phyloP scores from a whole-genome alignment of 345 rosid genomes.

The Raphanus raphanistrum region DNA sequence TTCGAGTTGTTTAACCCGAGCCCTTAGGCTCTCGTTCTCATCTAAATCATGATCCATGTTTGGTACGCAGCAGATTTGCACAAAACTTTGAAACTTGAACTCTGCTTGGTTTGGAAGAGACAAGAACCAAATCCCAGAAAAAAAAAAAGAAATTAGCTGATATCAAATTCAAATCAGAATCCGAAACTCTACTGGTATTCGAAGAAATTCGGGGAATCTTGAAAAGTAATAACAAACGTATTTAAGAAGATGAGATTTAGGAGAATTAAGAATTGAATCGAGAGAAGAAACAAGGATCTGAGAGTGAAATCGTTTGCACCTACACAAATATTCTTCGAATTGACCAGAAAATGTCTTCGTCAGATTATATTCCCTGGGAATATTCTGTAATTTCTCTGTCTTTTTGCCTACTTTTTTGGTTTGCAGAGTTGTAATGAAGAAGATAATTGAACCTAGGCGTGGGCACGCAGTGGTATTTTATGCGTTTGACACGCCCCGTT shows the following conservation, averaged over 20 bases:
- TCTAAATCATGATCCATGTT: constrained; percentile 57
- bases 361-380: constrained; percentile 11
- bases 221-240: not conserved
- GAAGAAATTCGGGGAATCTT: not conserved
- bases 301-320: not conserved
- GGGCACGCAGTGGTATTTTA: no score
- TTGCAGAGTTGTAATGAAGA: not conserved
- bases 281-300: not conserved
- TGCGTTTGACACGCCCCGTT: no score
- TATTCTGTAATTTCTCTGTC: not conserved
- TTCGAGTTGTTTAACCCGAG: constrained; percentile 78
- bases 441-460: not conserved
- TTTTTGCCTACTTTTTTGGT: not conserved
- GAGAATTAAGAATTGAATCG: not conserved
- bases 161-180: not conserved
- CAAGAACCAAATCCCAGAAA: not conserved
- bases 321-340: not conserved
- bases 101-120: not conserved
- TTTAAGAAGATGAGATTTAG: not conserved
- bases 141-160: not conserved
- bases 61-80: constrained; percentile 20
- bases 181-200: not conserved
- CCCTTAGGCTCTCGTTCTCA: constrained; percentile 49
- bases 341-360: constrained; percentile 20
- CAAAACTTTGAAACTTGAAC: not conserved